Conservation (phyloP, 768 basidiomycete species). For the Mrakia hoshinonis region DNA sequence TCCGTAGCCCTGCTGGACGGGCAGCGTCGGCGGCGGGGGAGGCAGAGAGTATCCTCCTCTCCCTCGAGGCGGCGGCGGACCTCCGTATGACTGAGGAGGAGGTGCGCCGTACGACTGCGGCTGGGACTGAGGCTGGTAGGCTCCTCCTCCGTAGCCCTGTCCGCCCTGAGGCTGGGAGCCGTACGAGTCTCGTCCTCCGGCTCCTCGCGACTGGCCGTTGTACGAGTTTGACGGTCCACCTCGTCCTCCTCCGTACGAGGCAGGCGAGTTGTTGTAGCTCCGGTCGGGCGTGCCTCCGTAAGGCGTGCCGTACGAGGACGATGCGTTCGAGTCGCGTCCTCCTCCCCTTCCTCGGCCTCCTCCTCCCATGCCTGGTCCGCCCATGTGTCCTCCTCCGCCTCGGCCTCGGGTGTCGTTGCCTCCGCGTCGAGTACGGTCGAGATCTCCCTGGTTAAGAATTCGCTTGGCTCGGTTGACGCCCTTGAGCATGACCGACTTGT, state of each 20-base stretch:
- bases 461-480: conserved; percentile 56
- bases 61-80: conserved; percentile 30
- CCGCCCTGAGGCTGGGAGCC: conserved; percentile 9
- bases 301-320: conserved; percentile 1
- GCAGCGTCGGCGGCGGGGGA: conserved; percentile 20
- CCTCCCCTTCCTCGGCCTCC: conserved; percentile 18
- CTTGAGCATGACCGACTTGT: conserved; percentile 71
- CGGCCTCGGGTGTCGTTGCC: conserved; percentile 34
- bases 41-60: conserved; percentile 14
- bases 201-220: conserved; percentile 16
- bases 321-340: neutral
- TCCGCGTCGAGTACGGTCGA: conserved; percentile 55
- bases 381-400: conserved; percentile 27
- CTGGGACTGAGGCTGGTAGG: neutral
- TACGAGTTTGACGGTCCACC: conserved; percentile 30
- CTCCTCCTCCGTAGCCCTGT: conserved; percentile 8
- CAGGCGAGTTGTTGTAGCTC: conserved; percentile 12
- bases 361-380: conserved; percentile 26
- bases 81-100: conserved; percentile 15
- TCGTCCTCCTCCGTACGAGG: conserved; percentile 31
- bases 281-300: conserved; percentile 13
- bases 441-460: conserved; percentile 59
- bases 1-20: conserved; percentile 22
- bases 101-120: conserved; percentile 15
- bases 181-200: conserved; percentile 13